Conservation (phyloP, 208 protist species). For the Trypanosoma scelopori region DNA sequence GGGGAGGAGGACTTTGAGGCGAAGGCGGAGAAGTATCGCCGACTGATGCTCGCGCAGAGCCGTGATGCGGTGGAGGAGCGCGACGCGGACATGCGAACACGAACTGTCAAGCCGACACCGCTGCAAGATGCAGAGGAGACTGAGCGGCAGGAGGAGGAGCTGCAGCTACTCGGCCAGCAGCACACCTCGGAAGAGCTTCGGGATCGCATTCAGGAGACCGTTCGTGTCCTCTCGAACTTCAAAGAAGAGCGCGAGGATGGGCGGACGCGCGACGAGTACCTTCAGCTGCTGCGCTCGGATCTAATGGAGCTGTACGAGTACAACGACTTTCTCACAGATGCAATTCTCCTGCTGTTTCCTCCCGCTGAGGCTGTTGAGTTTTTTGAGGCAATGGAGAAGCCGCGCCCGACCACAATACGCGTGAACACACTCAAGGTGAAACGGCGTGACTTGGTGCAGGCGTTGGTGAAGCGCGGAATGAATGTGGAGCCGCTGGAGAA, state of each 20-base stretch:
- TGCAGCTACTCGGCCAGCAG: slow-evolving; percentile 57
- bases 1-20: slow-evolving; percentile 87
- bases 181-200: slow-evolving; percentile 78
- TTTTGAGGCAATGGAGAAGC: slow-evolving; percentile 97
- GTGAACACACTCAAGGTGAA: slow-evolving; percentile 98
- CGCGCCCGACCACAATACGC: slow-evolving; percentile 98
- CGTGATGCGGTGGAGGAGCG: slow-evolving; percentile 70
- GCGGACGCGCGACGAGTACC: slow-evolving; percentile 91
- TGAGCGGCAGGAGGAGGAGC: slow-evolving; percentile 34
- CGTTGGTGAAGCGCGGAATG: slow-evolving; percentile 96
- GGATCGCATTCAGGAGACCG: slow-evolving; percentile 89
- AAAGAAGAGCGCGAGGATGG: slow-evolving; percentile 83
- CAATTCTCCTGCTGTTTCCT: slow-evolving; percentile 95
- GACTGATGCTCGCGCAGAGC: slow-evolving; percentile 58
- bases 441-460: slow-evolving; percentile 94
- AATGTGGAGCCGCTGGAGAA: slow-evolving; percentile 96
- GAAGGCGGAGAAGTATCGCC: slow-evolving; percentile 72
- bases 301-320: slow-evolving; percentile 96
- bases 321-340: slow-evolving; percentile 91
- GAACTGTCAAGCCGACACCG: slow-evolving; percentile 53
- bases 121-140: slow-evolving; percentile 48
- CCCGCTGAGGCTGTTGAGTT: slow-evolving; percentile 94
- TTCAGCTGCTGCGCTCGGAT: slow-evolving; percentile 90
- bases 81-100: slow-evolving; percentile 49
- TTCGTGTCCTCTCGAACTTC: slow-evolving; percentile 94